Base-by-base conservation (phyloP, 1,139 yeast species). In the Eremothecium cymbalariae region DNA sequence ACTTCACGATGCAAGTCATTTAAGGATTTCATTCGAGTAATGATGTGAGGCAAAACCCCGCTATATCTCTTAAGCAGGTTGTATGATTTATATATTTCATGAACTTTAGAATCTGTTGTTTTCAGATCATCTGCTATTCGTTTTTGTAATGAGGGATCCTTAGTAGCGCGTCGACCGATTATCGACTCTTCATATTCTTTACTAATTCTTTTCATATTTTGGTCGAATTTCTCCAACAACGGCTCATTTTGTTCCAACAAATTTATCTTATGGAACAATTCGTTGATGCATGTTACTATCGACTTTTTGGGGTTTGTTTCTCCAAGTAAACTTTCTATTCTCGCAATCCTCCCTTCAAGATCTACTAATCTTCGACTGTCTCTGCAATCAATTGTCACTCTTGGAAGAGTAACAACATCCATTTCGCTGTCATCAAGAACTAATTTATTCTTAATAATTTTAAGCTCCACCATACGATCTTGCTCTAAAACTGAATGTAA, bases 1-100 rank as follows among this genome's bases (percentile, higher is more conserved):
- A 78, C 67, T 25, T 65, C 69, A 4, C 63, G 45, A 46, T 75
- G 80, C 2, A 73, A 57, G 0, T 50, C 53, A 38, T 66, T 63
- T 31, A 75, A 55, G 0, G 69, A 54, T 39, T 67, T 63, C 20
- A 76, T 54, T 25, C 83, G 53, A 9, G 55, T 46, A 2, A 70
- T 36, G 2, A 74, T 36, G 3, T 55, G 47, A 0, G 79, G 78
- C 1, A 73, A 52, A 2, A 55, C 44, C 6, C 49, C 42, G 12
- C 56, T 57, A 24, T 65, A 54, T 2, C 46, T 46, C 22, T 63
- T 64, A n/a, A 72, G 53, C 1, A 57, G 55, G 1, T 63, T 63
- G 17, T 73, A 50, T 9, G 50, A 57, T 2, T 43, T 47, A 40
- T 65, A 66, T 3, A 75, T 40, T 36, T 62, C 64, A 27, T 62